phyloP scores from a whole-genome alignment of 75 land plant genomes.

The Larix kaempferi region DNA sequence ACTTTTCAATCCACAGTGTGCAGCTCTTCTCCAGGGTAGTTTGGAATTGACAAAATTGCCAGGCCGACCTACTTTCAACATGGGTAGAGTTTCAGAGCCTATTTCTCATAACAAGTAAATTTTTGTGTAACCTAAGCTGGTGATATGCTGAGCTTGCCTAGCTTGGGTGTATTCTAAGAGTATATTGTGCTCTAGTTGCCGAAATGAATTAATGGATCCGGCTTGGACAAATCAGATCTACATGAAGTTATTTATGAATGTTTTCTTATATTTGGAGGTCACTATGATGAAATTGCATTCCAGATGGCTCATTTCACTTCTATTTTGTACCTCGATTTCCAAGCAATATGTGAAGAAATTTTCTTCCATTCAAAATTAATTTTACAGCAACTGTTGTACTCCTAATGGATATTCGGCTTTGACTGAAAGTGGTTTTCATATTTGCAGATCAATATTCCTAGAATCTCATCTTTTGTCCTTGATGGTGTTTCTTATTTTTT shows the following conservation, averaged over 20 bases:
- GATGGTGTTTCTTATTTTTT: not conserved
- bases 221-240: not conserved
- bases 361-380: not conserved
- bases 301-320: not conserved
- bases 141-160: not conserved
- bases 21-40: constrained; percentile 58
- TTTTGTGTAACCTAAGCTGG: not conserved
- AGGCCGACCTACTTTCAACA: constrained; percentile 22
- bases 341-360: not conserved
- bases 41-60: constrained; percentile 35
- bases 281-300: not conserved
- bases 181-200: not conserved
- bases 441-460: not conserved
- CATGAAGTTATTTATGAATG: not conserved
- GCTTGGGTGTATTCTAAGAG: not conserved
- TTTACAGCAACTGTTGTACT: not conserved
- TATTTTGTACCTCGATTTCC: not conserved
- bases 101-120: not conserved
- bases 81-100: not conserved
- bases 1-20: constrained; percentile 76
- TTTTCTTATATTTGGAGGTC: not conserved
- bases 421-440: not conserved
- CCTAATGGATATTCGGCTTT: not conserved
- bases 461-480: not conserved
- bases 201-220: not conserved